Evolutionary conservation across 2,329 filamentous ascomycete species (phyloP).

Genomic region (Diaporthe aspalathi): DNA sequence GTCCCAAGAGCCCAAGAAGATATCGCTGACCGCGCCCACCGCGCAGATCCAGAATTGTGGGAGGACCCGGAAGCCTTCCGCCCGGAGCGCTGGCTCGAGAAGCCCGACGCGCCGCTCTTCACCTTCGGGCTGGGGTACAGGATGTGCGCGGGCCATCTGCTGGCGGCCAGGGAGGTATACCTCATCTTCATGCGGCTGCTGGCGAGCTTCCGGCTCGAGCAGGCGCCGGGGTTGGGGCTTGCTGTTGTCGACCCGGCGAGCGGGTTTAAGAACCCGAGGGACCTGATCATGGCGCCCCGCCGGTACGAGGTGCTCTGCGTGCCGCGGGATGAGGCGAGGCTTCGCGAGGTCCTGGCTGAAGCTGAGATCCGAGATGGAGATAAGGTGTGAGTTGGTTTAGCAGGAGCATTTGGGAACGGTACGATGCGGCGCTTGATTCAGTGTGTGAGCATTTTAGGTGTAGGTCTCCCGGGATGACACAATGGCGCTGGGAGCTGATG

Average conservation of each 20-base stretch:
- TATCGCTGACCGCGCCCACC: neutral
- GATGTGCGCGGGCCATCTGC: conserved; percentile 65
- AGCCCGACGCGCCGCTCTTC: conserved; percentile 59
- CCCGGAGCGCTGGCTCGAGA: conserved; percentile 56
- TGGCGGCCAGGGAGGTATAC: conserved; percentile 65
- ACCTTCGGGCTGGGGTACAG: conserved; percentile 64
- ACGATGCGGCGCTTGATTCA: neutral
- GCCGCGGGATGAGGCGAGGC: conserved; percentile 34
- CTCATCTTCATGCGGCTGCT: conserved; percentile 63
- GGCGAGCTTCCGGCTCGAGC: conserved; percentile 59
- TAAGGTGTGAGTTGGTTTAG: neutral
- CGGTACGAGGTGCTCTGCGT: conserved; percentile 36
- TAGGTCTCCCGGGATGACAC: neutral
- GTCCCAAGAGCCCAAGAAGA: neutral
- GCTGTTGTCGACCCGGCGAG: conserved; percentile 31
- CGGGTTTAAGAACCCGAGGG: conserved; percentile 35
- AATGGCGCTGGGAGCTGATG: neutral
- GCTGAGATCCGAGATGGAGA: neutral
- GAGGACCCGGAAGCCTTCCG: conserved; percentile 73
- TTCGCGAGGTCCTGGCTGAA: conserved; percentile 13
- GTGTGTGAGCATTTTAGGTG: neutral
- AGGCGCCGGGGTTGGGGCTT: conserved; percentile 12
- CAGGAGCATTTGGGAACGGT: neutral
- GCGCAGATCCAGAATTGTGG: conserved; percentile 67
- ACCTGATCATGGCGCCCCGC: conserved; percentile 32